phyloP scores from a whole-genome alignment of 208 protist species.

The Leishmania aethiopica region DNA sequence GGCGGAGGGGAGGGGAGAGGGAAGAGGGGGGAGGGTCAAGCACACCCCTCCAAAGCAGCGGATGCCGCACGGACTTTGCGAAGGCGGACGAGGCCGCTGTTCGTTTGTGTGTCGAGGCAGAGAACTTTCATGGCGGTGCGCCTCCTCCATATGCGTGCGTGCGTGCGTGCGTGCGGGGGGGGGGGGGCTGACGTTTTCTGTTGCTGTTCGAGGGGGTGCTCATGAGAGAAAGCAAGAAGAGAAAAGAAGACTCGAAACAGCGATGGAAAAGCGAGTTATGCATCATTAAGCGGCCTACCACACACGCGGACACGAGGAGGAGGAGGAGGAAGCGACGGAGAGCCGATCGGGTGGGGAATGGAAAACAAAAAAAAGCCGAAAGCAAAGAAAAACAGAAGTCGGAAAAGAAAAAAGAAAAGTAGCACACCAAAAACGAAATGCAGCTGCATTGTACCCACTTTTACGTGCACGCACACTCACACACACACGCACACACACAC shows the following conservation, averaged over 20 bases:
- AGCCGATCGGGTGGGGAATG: not conserved
- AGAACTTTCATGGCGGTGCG: not conserved
- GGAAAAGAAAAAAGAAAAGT: not conserved
- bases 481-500: not conserved
- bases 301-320: not conserved
- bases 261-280: not conserved
- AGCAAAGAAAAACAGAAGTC: not conserved
- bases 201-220: not conserved
- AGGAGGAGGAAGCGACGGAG: not conserved
- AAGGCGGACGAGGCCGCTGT: not conserved
- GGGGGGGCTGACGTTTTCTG: not conserved
- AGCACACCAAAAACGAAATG: not conserved
- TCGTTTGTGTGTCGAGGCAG: not conserved
- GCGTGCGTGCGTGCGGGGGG: not conserved
- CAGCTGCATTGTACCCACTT: not conserved
- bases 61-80: not conserved
- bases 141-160: not conserved
- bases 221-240: not conserved
- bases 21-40: not conserved
- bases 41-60: no score
- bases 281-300: not conserved
- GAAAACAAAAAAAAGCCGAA: not conserved
- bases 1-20: not conserved
- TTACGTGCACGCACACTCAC: not conserved
- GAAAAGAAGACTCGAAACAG: not conserved